A percentile compares a stretch with the other conserved stretches of the same genome.
These are phyloP conservation scores for Fraxinus nigra DNA, from an alignment of 305 asterid species.

Conservation along the genomic window DNA sequence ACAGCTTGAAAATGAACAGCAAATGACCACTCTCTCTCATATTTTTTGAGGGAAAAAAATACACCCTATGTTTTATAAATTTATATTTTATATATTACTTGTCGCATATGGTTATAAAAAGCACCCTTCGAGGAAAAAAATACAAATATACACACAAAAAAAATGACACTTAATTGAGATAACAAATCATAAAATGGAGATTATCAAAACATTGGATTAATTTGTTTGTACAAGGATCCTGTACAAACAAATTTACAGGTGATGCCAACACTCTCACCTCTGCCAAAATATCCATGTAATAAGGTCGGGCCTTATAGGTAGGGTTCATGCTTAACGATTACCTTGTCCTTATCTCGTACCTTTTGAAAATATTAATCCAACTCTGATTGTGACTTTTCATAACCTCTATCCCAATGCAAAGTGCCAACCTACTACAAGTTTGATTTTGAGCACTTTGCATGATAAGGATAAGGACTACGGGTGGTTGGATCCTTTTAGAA, in stretches of 20 bases:
- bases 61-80: neutral
- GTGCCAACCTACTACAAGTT: neutral
- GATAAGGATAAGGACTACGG: neutral
- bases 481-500: neutral
- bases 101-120: neutral
- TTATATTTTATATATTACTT: neutral
- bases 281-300: neutral
- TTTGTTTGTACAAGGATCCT: neutral
- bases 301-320: neutral
- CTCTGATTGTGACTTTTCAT: neutral
- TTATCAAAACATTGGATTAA: neutral
- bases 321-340: neutral
- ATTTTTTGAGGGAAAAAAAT: neutral
- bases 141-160: neutral
- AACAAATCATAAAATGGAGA: neutral
- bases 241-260: neutral
- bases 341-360: neutral
- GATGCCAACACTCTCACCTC: neutral
- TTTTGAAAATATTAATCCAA: neutral
- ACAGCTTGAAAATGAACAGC: constrained; percentile 21
- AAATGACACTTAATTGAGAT: neutral
- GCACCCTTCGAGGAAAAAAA: neutral
- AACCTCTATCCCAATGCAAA: neutral
- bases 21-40: constrained; percentile 18
- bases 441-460: neutral